These are phyloP conservation scores for Litchi chinensis DNA, from an alignment of 345 rosid species.

Conservation along the genomic window DNA sequence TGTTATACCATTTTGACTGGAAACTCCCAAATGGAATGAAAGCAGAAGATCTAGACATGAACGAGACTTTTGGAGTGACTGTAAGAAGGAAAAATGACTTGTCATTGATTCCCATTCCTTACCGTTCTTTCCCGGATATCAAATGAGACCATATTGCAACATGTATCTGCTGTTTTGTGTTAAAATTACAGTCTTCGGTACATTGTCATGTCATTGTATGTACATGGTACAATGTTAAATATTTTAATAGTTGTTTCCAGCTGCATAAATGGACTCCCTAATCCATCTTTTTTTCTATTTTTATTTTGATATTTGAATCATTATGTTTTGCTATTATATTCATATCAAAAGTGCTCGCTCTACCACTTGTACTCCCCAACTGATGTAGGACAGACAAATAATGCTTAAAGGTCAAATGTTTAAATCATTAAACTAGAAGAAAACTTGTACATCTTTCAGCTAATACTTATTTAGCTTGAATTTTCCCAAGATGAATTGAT, in stretches of 20 bases:
- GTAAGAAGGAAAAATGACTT: neutral
- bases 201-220: neutral
- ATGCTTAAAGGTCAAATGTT: too few species aligned
- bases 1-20: conserved; percentile 30
- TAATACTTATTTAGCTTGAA: too few species aligned
- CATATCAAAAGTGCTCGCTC: too few species aligned
- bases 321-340: too few species aligned
- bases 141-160: neutral
- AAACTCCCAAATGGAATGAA: conserved; percentile 7
- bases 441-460: too few species aligned
- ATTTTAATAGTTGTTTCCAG: neutral
- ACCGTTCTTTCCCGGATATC: neutral
- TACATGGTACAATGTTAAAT: neutral
- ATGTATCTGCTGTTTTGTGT: neutral
- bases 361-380: too few species aligned
- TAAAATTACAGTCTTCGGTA: too few species aligned
- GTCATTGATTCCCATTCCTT: neutral
- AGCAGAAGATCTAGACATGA: conserved; percentile 22
- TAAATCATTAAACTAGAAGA: too few species aligned
- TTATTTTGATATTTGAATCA: too few species aligned
- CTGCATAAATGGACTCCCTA: neutral
- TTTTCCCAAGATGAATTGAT: too few species aligned
- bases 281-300: too few species aligned
- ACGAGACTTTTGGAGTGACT: conserved; percentile 10
- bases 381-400: too few species aligned